A percentile compares a stretch with the other conserved stretches of the same genome.
phyloP scores from a whole-genome alignment of 345 rosid species.

The Geranium brycei region DNA sequence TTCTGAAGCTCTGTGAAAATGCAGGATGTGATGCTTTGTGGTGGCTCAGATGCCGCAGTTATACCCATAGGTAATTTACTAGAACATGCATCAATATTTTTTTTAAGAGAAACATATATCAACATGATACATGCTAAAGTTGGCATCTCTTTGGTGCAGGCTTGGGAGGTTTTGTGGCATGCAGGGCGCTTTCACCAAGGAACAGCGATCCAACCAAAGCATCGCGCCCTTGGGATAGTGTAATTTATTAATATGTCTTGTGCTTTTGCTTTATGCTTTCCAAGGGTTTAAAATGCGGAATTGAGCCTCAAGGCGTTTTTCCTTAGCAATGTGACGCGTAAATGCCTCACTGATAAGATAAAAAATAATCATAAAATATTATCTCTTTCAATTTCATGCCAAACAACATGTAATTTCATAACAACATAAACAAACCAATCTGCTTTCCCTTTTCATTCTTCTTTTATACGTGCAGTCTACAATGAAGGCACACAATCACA shows the following conservation, averaged over 20 bases:
- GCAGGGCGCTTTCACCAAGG: conserved; percentile 38
- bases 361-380: no score
- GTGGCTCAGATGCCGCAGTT: conserved; percentile 46
- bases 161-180: conserved; percentile 45
- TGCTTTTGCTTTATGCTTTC: conserved; percentile 3
- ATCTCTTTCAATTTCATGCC: no score
- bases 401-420: no score
- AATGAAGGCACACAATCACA: background rate
- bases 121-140: background rate
- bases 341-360: no score
- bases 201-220: conserved; percentile 47
- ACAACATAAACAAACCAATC: no score
- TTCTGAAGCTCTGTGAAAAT: conserved; percentile 3
- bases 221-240: conserved; percentile 52
- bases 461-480: background rate
- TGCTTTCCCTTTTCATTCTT: no score
- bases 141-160: conserved; percentile 16
- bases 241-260: conserved; percentile 10
- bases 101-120: background rate
- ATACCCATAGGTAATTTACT: conserved; percentile 32
- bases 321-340: no score
- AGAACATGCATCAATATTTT: background rate
- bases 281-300: no score
- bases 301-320: no score
- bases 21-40: conserved; percentile 50